Evolutionary conservation across 2,329 filamentous ascomycete genomes (phyloP).

Genomic region (Kalmusia sp.): DNA sequence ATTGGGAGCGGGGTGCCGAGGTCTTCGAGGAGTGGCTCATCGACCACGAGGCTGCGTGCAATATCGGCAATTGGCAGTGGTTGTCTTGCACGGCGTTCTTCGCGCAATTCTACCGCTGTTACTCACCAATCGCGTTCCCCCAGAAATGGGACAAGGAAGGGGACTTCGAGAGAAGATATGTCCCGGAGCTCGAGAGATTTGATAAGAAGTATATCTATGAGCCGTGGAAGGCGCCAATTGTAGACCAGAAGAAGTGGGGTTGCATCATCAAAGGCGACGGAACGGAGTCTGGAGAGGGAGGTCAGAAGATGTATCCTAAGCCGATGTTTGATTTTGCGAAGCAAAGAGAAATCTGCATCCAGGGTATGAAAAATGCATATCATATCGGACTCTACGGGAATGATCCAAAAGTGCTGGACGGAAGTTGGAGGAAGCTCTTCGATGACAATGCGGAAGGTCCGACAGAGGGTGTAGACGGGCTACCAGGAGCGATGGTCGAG

Average conservation of each 20-base stretch:
- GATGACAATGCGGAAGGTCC: conserved; percentile 54
- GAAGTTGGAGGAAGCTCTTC: conserved; percentile 62
- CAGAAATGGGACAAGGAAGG: conserved; percentile 79
- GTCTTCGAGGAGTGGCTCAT: conserved; percentile 80
- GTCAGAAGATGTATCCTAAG: conserved; percentile 67
- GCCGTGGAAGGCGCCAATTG: conserved; percentile 75
- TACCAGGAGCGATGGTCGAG: conserved; percentile 47
- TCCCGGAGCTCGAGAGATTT: conserved; percentile 69
- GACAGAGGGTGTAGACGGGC: conserved; percentile 50
- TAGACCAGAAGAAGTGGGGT: conserved; percentile 72
- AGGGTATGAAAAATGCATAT: conserved; percentile 75
- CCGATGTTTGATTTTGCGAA: conserved; percentile 79
- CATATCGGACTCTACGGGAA: conserved; percentile 69
- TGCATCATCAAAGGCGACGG: conserved; percentile 63
- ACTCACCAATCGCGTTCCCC: conserved; percentile 73
- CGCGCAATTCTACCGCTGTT: conserved; percentile 73
- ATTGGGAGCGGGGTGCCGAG: conserved; percentile 79
- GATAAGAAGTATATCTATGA: conserved; percentile 78
- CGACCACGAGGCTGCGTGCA: conserved; percentile 77
- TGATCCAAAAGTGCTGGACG: conserved; percentile 67
- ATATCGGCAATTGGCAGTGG: conserved; percentile 82
- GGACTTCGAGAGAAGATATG: conserved; percentile 67
- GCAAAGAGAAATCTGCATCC: conserved; percentile 67
- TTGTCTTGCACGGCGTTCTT: conserved; percentile 78
- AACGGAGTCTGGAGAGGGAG: conserved; percentile 47